These are phyloP conservation scores for Talaromyces funiculosus DNA, from an alignment of 2,329 filamentous ascomycete species.

Conservation along the genomic window DNA sequence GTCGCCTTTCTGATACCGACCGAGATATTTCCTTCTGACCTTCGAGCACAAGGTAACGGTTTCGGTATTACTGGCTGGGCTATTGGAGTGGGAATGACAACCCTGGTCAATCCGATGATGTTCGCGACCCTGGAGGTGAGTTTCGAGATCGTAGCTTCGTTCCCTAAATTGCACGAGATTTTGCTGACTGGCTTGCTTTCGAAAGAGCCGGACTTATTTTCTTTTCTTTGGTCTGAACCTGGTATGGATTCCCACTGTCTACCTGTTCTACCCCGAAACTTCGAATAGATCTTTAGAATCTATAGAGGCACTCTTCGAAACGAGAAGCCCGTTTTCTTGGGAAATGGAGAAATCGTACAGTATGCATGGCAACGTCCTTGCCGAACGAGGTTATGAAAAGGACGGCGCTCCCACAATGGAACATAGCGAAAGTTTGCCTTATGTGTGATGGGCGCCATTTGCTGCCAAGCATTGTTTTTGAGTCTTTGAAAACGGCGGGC, in stretches of 20 bases:
- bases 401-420: not conserved
- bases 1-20: constrained; percentile 50
- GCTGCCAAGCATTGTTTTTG: not conserved
- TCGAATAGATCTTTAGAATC: constrained; percentile 47
- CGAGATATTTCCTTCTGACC: constrained; percentile 53
- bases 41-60: constrained; percentile 55
- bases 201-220: constrained; percentile 45
- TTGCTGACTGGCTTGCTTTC: not conserved
- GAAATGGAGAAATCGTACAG: constrained; percentile 42
- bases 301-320: constrained; percentile 47
- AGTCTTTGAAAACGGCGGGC: not conserved
- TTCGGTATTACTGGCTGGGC: constrained; percentile 58
- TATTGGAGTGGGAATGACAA: constrained; percentile 52
- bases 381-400: constrained; percentile 11
- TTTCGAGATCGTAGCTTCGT: not conserved
- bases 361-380: constrained; percentile 28
- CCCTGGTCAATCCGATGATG: constrained; percentile 49
- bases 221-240: constrained; percentile 50
- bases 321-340: constrained; percentile 41
- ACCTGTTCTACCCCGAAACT: constrained; percentile 52
- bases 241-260: constrained; percentile 48
- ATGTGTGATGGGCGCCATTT: not conserved
- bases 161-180: not conserved
- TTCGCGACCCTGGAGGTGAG: constrained; percentile 37
- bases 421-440: not conserved